Base-by-base conservation (phyloP, 2,329 filamentous ascomycete genomes). In the Rugonectria rugulosa region DNA sequence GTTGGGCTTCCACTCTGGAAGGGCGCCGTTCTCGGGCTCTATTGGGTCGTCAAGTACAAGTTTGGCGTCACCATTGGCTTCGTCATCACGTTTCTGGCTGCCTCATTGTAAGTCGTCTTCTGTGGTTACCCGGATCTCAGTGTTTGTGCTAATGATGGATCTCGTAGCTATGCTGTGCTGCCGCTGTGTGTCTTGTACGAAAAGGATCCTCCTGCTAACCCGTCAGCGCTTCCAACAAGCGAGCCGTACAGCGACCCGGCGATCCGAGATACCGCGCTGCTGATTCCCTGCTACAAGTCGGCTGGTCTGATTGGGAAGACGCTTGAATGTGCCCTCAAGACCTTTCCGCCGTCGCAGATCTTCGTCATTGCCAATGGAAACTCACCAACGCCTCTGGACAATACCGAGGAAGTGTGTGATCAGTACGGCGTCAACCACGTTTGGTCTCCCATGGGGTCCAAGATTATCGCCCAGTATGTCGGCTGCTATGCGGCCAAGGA, bases 291-390 rank as follows among this genome's bases (percentile, higher is more conserved):
- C 27, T 49, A 56, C 27, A 56, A 53, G 23, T 50, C 56, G 14
- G 56, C 56, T 10, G 24, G 31, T 6, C 44, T 52, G 5, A 36
- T 59, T n/a, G 47, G 53, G 2, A 19, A 47, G 5, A 56, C 56
- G 14, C 40, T 59, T 5, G 38, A 48, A 3, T 42, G 53, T 2
- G 43, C 47, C 5, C 12, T 53, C 17, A 52, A 48, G 9, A 46
- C 53, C 43, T 59, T 59, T 36, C 48, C 48, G 3, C 43, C 53
- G 2, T 26, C 32, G 1, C 40, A 53, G 14, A 59, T 59, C 21
- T 59, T 53, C 15, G 56, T 59, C n/a, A 31, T 59, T 15, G 53
- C 56, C n/a, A 59, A 59, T 23, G 56, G 56, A 5, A 59, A 59
- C 23, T 59, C 56, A 1, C 37, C 53, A 6, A 32, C 36, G 5